Evolutionary conservation across 352 stramenopile species (phyloP).

Genomic region (Achlya hypogyna): DNA sequence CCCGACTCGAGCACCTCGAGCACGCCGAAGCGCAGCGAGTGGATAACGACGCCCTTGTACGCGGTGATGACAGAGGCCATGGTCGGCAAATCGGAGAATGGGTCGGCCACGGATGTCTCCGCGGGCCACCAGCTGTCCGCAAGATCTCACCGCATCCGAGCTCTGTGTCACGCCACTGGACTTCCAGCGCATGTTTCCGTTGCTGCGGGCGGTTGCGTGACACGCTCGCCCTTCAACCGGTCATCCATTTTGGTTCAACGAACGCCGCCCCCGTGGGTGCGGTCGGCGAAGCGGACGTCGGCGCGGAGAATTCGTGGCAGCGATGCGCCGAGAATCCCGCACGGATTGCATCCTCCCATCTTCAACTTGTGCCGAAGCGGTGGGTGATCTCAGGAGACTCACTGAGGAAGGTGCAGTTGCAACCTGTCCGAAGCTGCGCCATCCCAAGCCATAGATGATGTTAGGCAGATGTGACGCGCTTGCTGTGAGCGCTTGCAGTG

Average conservation of each 20-base stretch:
- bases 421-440: too few species aligned
- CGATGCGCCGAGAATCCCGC: too few species aligned
- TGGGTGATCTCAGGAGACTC: too few species aligned
- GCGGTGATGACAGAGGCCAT: constrained; percentile 28
- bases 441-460: too few species aligned
- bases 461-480: too few species aligned
- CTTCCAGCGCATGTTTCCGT: background rate
- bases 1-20: constrained; percentile 56
- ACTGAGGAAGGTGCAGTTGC: too few species aligned
- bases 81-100: background rate
- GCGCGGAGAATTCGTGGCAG: background rate
- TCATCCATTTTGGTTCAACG: background rate
- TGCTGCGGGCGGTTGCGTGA: background rate
- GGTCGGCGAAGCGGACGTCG: background rate
- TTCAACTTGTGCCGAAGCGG: too few species aligned
- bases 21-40: constrained; percentile 46
- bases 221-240: background rate
- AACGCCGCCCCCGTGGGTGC: background rate
- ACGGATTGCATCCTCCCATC: too few species aligned
- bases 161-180: background rate
- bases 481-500: too few species aligned
- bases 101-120: background rate
- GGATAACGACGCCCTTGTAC: constrained; percentile 72
- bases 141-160: background rate
- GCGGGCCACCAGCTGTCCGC: background rate